A percentile compares a stretch with the other conserved stretches of the same genome.
Evolutionary conservation across 768 basidiomycete genomes (phyloP).

Genomic region (Chalciporus pseudorubinellus): DNA sequence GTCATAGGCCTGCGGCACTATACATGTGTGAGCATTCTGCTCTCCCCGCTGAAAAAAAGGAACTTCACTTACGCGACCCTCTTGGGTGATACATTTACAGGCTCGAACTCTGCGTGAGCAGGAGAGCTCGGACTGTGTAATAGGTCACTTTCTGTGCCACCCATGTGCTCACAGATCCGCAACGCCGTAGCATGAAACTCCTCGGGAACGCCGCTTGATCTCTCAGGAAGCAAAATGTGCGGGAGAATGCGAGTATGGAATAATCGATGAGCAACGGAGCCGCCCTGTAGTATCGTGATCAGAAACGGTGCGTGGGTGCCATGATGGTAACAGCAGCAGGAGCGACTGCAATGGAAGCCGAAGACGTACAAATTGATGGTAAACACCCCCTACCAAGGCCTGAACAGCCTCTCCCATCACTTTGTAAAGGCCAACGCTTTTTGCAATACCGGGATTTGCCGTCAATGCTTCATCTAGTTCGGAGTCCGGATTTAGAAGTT

Average conservation of each 20-base stretch:
- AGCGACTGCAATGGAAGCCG: constrained; percentile 22
- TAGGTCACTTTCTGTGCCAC: constrained; percentile 27
- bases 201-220: constrained; percentile 27
- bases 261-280: constrained; percentile 32
- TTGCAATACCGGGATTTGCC: constrained; percentile 36
- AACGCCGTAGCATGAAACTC: constrained; percentile 29
- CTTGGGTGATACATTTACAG: constrained; percentile 7
- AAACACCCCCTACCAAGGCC: constrained; percentile 73
- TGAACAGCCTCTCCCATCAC: constrained; percentile 76
- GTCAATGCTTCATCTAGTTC: constrained; percentile 31
- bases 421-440: constrained; percentile 68
- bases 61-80: constrained; percentile 23
- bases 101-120: constrained; percentile 5
- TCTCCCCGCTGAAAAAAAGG: neutral
- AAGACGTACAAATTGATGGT: constrained; percentile 71
- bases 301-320: constrained; percentile 9
- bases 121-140: neutral
- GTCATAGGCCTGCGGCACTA: constrained; percentile 19
- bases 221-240: constrained; percentile 28
- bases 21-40: constrained; percentile 1
- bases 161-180: constrained; percentile 31
- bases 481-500: constrained; percentile 16
- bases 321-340: neutral
- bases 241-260: constrained; percentile 37
- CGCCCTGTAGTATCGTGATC: constrained; percentile 21